Conservation (phyloP, 2,329 filamentous ascomycete species). For the Calonectria honghensis region DNA sequence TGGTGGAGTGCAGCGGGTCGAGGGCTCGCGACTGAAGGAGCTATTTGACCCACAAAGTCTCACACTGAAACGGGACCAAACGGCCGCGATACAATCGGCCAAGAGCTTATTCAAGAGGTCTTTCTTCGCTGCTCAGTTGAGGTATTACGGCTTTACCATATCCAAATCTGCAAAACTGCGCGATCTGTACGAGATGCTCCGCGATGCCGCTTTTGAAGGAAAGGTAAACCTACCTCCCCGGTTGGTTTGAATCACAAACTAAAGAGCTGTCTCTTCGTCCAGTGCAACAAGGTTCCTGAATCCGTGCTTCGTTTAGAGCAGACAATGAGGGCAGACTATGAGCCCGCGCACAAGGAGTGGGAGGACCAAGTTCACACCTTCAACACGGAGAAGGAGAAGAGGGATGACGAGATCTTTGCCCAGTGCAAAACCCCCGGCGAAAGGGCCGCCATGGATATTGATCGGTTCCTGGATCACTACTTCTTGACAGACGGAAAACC, state of each 20-base stretch:
- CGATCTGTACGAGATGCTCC: neutral
- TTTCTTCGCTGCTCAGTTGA: neutral
- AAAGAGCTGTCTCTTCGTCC: neutral
- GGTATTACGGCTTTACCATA: neutral
- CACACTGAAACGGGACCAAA: constrained; percentile 9
- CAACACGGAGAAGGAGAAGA: constrained; percentile 11
- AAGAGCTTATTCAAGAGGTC: neutral
- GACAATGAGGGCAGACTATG: constrained; percentile 31
- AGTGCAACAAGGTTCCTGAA: constrained; percentile 11
- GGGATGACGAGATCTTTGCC: constrained; percentile 23
- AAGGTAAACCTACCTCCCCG: constrained; percentile 1
- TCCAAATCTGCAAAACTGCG: neutral
- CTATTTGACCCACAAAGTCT: neutral
- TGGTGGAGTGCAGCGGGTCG: neutral
- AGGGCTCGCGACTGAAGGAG: neutral
- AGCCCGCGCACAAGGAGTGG: constrained; percentile 28
- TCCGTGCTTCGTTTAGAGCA: constrained; percentile 10
- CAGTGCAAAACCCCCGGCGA: constrained; percentile 30
- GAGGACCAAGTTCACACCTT: constrained; percentile 10
- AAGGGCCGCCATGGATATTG: constrained; percentile 3
- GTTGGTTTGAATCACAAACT: neutral
- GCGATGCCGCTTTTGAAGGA: neutral
- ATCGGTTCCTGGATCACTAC: constrained; percentile 35
- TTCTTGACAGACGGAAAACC: constrained; percentile 41
- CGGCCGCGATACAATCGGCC: neutral